Evolutionary conservation across 306 rosid species (phyloP).

Genomic region (Cercis canadensis): DNA sequence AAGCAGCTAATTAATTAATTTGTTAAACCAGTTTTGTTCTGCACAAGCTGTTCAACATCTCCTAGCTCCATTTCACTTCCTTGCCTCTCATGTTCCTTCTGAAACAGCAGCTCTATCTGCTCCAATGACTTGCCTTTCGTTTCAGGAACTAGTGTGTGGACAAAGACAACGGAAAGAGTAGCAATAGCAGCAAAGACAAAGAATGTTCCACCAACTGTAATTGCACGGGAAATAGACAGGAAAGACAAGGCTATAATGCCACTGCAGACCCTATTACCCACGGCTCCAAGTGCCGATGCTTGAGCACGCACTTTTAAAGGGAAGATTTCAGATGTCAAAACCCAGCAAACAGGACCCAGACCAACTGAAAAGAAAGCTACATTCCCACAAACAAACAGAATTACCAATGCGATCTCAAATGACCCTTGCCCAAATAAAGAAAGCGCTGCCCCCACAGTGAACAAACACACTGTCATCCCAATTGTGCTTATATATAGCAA

Average conservation of each 20-base stretch:
- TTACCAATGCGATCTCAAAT: constrained; percentile 47
- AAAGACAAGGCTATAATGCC: constrained; percentile 94
- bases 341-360: constrained; percentile 96
- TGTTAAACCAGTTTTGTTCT: constrained; percentile 50
- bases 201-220: constrained; percentile 72
- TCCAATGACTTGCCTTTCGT: constrained; percentile 94
- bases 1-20: constrained; percentile 30
- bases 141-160: constrained; percentile 72
- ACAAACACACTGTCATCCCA: constrained; percentile 78
- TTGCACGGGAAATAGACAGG: constrained; percentile 68
- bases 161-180: constrained; percentile 70
- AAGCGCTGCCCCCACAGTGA: constrained; percentile 55
- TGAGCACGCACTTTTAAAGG: constrained; percentile 87
- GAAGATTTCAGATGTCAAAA: constrained; percentile 86
- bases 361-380: constrained; percentile 97
- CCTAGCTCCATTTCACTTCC: constrained; percentile 68
- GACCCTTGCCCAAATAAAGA: constrained; percentile 59
- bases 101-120: constrained; percentile 82
- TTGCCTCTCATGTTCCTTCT: constrained; percentile 56
- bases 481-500: constrained; percentile 73
- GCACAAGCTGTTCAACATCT: constrained; percentile 91
- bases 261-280: constrained; percentile 84
- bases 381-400: constrained; percentile 77
- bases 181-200: constrained; percentile 74
- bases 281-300: constrained; percentile 87